Evolutionary conservation across 179 eudicot species (phyloP).

Genomic region (Silene coronaria): DNA sequence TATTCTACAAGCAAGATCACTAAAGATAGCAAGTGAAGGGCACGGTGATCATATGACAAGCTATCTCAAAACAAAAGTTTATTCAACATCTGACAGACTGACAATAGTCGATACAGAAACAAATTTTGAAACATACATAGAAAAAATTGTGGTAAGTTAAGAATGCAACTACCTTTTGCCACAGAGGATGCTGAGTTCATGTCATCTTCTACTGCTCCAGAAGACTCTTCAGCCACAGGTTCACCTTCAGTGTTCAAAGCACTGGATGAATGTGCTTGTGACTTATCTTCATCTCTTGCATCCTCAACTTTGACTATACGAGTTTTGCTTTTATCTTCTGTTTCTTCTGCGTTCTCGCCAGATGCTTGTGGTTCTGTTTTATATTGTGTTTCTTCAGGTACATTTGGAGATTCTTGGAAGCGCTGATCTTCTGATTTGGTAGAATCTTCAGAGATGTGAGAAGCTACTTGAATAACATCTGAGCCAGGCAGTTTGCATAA

Average conservation of each 20-base stretch:
- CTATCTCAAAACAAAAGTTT: background rate
- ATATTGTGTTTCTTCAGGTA: conserved; percentile 21
- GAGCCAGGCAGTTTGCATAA: conserved; percentile 14
- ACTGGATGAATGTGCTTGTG: conserved; percentile 10
- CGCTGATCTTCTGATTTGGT: conserved; percentile 22
- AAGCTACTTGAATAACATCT: conserved; percentile 25
- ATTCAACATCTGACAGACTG: no score
- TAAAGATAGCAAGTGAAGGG: background rate
- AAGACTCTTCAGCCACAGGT: conserved; percentile 17
- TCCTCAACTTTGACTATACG: conserved; percentile 11
- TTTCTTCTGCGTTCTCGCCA: conserved; percentile 20
- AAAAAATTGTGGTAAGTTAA: background rate
- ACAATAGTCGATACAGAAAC: no score
- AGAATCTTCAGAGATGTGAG: conserved; percentile 24
- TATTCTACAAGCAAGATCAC: background rate
- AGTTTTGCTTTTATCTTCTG: conserved; percentile 18
- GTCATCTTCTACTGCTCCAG: conserved; percentile 22
- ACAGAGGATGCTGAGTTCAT: conserved; percentile 15
- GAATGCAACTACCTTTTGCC: conserved; percentile 21
- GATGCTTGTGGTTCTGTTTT: conserved; percentile 1
- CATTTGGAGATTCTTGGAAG: conserved; percentile 19
- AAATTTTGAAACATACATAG: background rate
- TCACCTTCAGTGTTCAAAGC: conserved; percentile 15
- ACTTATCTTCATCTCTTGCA: conserved; percentile 20
- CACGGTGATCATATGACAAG: background rate